Base-by-base conservation (phyloP, 805 yeast species). In the Ogataea pini region DNA sequence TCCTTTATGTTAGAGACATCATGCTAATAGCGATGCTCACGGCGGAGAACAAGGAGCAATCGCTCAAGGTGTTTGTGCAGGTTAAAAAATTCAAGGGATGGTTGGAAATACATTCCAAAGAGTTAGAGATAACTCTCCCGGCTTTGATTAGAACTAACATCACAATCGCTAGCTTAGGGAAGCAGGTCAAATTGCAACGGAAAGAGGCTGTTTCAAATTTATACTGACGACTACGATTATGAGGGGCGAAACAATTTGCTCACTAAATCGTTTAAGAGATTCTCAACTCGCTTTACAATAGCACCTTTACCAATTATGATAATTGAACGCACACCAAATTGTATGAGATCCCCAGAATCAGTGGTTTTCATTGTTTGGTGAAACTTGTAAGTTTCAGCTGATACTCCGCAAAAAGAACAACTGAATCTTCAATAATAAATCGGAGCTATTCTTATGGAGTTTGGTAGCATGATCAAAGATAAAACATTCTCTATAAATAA, bases 81-180 rank as follows among this genome's bases (percentile, higher is more conserved):
- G 50, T 47, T 7, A 47, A 47, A 18, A 4, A 14, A 24, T 47
- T 47, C 28, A 47, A 42, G 16, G 27, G 50, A 8, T 47, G 50
- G 50, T 20, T 47, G 34, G 50, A 47, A 34, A 41, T 47, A 16
- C 34, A 47, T 25, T 46, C 50, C 3, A 47, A 43, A 14, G 50
- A 47, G 13, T 22, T 47, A 8, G 47, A 40, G 19, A 47, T 47
- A 6, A 20, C 43, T 6, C 28, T 47, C 5, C 50, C 50, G 2
- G 50, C 50, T 3, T 25, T 47, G 29, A 47, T 47, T 9, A 13
- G 50, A 17, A 47, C 41, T 1, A 47, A 47, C 36, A 47, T 47
- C 44, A 47, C 50, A 3, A 29, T 47, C 14, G 41, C 50, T n/a
- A 47, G 50, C 29, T 34, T 47, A 25, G 50, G 50, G 9, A 47